Conservation (phyloP, 2,329 filamentous ascomycete genomes). For the Emmonsiellopsis sp. region DNA sequence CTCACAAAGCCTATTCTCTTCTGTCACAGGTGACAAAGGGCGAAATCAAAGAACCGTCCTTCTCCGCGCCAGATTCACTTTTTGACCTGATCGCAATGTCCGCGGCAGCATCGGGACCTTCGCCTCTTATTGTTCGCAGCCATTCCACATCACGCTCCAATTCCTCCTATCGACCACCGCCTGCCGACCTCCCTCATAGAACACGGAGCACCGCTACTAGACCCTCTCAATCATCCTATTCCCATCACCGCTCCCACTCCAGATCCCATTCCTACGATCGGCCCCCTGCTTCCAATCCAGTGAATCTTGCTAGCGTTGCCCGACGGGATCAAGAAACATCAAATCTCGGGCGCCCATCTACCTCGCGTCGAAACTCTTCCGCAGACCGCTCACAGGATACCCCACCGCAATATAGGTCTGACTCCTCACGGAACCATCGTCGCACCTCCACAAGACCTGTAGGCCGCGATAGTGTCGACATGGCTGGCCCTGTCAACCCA, state of each 20-base stretch:
- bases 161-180: slow-evolving; percentile 30
- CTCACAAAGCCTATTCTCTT: not conserved
- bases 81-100: slow-evolving; percentile 25
- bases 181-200: slow-evolving; percentile 36
- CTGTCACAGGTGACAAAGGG: not conserved
- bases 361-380: slow-evolving; percentile 54
- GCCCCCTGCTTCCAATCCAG: slow-evolving; percentile 37
- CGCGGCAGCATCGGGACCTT: slow-evolving; percentile 36
- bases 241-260: slow-evolving; percentile 26
- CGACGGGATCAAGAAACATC: slow-evolving; percentile 66
- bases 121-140: slow-evolving; percentile 40
- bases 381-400: slow-evolving; percentile 45
- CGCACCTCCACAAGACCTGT: slow-evolving; percentile 31
- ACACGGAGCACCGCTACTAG: slow-evolving; percentile 36
- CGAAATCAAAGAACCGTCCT: not conserved
- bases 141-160: slow-evolving; percentile 40
- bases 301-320: slow-evolving; percentile 42
- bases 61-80: not conserved
- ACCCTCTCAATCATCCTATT: slow-evolving; percentile 28
- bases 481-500: slow-evolving; percentile 28
- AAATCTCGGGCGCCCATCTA: slow-evolving; percentile 50
- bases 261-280: slow-evolving; percentile 35
- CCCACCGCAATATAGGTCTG: slow-evolving; percentile 41
- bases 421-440: slow-evolving; percentile 41
- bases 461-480: slow-evolving; percentile 35